A percentile compares a stretch with the other conserved stretches of the same genome.
phyloP scores from a whole-genome alignment of 495 filamentous ascomycete genomes.

The Xylaria venustula region DNA sequence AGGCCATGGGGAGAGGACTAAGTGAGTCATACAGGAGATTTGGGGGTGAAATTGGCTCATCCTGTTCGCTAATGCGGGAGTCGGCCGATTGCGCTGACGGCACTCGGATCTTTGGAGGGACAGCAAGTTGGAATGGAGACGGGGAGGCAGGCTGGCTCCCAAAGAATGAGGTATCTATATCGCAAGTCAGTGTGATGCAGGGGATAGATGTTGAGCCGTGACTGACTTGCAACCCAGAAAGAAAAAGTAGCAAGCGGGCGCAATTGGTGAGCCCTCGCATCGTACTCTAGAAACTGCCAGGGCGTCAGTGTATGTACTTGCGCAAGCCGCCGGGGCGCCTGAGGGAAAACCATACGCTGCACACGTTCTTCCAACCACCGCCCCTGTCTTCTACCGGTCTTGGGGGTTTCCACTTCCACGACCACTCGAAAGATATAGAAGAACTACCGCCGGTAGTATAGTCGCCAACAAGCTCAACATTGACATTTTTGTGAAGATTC shows the following conservation, averaged over 20 bases:
- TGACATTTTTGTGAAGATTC: conserved; percentile 94
- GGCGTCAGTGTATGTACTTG: conserved; percentile 21
- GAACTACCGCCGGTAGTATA: conserved; percentile 75
- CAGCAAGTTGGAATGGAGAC: conserved; percentile 67
- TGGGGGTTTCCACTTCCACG: conserved; percentile 94
- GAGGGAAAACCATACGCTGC: conserved; percentile 60
- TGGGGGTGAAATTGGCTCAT: conserved; percentile 67
- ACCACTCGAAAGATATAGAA: conserved; percentile 90
- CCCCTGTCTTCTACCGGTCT: conserved; percentile 78
- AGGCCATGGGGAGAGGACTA: conserved; percentile 35
- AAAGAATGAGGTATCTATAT: conserved; percentile 32
- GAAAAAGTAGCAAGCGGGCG: conserved; percentile 87
- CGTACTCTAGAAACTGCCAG: conserved; percentile 85
- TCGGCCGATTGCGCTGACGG: conserved; percentile 80
- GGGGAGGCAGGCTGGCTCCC: conserved; percentile 51
- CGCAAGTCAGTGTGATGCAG: conserved; percentile 21
- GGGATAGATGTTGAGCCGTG: conserved; percentile 17
- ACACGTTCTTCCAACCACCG: conserved; percentile 91
- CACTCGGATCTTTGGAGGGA: conserved; percentile 74
- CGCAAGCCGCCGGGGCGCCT: background rate
- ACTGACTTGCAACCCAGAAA: conserved; percentile 87
- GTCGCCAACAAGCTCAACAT: conserved; percentile 89
- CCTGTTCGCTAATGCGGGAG: conserved; percentile 68
- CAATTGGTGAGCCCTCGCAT: conserved; percentile 84
- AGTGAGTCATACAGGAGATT: conserved; percentile 38